Percentiles rank a stretch among this genome's conserved stretches.
phyloP scores from a whole-genome alignment of 306 rosid species.

The Quercus suber region DNA sequence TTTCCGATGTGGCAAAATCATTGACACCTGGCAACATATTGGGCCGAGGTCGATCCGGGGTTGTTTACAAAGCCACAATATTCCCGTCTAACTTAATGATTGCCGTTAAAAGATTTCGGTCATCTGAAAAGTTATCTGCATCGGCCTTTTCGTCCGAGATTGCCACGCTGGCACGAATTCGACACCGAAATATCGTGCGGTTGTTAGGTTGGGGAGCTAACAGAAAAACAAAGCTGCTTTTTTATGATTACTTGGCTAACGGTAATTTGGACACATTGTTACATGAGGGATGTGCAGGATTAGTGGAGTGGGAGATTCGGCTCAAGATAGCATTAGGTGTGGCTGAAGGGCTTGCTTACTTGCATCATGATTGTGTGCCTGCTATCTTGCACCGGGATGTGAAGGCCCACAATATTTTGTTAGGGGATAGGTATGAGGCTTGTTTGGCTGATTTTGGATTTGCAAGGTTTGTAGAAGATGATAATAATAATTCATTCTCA shows the following conservation, averaged over 20 bases:
- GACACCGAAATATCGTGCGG: conserved; percentile 89
- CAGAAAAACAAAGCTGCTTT: conserved; percentile 60
- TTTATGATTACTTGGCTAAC: conserved; percentile 66
- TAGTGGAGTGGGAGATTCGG: conserved; percentile 84
- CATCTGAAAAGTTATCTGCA: conserved; percentile 64
- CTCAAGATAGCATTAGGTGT: conserved; percentile 82
- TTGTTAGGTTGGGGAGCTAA: conserved; percentile 87
- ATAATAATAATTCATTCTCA: conserved; percentile 49
- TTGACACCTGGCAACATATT: conserved; percentile 52
- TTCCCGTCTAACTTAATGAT: conserved; percentile 45
- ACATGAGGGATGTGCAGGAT: conserved; percentile 69
- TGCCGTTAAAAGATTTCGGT: conserved; percentile 63
- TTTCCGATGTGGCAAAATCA: conserved; percentile 60
- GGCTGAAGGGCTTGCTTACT: conserved; percentile 81
- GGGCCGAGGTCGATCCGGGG: conserved; percentile 87
- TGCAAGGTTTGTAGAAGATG: conserved; percentile 75
- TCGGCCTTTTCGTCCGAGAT: conserved; percentile 81
- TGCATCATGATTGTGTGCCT: conserved; percentile 90
- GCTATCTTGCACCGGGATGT: conserved; percentile 97
- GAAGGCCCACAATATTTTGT: conserved; percentile 66
- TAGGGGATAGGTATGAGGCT: conserved; percentile 70
- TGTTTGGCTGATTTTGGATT: conserved; percentile 94
- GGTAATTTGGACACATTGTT: conserved; percentile 61
- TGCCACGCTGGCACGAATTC: conserved; percentile 73
- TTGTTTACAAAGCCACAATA: conserved; percentile 56